A percentile compares a stretch with the other conserved stretches of the same genome.
Conservation (phyloP, 345 rosid species). For the Linum tenue region DNA sequence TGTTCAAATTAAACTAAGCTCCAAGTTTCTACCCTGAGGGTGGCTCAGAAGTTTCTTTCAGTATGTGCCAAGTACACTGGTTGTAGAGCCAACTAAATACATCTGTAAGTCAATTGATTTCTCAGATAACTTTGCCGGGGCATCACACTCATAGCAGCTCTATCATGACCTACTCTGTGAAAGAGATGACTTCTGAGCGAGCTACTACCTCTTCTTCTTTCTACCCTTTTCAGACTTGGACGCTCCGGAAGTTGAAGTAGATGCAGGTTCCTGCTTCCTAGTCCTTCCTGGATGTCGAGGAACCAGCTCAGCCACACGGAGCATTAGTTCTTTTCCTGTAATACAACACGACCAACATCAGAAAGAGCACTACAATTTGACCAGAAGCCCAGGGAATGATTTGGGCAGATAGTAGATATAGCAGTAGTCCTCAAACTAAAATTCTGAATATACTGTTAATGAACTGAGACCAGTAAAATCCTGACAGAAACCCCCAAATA, state of each 20-base stretch:
- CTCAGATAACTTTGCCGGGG: not conserved
- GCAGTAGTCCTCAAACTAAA: too few species aligned
- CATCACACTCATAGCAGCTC: too few species aligned
- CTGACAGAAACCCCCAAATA: too few species aligned
- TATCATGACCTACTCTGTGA: too few species aligned
- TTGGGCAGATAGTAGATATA: not conserved
- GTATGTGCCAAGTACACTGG: not conserved
- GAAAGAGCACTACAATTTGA: not conserved
- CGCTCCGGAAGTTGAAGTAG: constrained; percentile 40
- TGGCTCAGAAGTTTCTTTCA: too few species aligned
- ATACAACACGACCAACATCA: constrained; percentile 2
- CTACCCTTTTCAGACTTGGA: constrained; percentile 76
- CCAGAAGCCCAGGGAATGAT: not conserved
- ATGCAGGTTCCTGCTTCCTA: constrained; percentile 69
- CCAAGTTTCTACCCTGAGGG: too few species aligned
- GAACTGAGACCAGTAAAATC: too few species aligned
- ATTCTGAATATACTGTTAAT: too few species aligned
- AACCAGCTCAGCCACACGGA: constrained; percentile 77
- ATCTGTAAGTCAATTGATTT: not conserved
- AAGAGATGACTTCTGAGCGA: not conserved
- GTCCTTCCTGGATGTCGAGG: constrained; percentile 80
- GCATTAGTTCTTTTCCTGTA: constrained; percentile 84
- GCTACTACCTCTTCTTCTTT: constrained; percentile 65
- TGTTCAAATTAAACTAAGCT: not conserved
- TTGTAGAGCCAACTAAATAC: not conserved